These are phyloP conservation scores for Somion occarium DNA, from an alignment of 1,284 basidiomycete species.

Conservation along the genomic window DNA sequence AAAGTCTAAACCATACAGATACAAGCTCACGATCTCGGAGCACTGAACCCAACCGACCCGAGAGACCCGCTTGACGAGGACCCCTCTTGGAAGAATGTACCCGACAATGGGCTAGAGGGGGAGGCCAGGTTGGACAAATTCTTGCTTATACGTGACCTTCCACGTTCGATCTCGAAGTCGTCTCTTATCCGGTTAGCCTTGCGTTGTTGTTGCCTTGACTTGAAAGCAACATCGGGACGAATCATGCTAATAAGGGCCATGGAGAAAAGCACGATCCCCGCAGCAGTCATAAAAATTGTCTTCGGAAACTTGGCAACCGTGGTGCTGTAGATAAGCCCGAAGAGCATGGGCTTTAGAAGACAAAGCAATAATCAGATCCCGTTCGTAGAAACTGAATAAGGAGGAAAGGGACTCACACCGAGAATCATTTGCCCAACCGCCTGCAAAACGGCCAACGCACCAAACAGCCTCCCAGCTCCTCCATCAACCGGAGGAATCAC, in stretches of 20 bases:
- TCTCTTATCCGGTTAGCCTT: background rate
- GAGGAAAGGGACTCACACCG: slow-evolving; percentile 42
- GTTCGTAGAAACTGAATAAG: slow-evolving; percentile 6
- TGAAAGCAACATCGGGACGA: slow-evolving; percentile 32
- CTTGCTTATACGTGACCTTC: slow-evolving; percentile 32
- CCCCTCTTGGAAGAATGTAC: background rate
- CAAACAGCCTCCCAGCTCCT: slow-evolving; percentile 55
- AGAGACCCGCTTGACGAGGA: background rate
- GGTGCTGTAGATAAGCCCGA: slow-evolving; percentile 11
- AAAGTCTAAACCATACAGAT: no score
- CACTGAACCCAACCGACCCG: background rate
- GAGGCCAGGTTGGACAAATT: slow-evolving; percentile 11
- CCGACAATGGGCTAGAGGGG: background rate
- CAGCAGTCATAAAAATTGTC: slow-evolving; percentile 60
- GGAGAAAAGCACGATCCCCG: slow-evolving; percentile 41
- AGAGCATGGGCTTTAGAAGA: slow-evolving; percentile 49
- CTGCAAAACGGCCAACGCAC: slow-evolving; percentile 63
- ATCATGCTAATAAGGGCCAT: slow-evolving; percentile 47
- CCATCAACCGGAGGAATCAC: slow-evolving; percentile 13
- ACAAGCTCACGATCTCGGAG: background rate
- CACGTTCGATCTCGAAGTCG: slow-evolving; percentile 27
- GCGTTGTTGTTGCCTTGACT: slow-evolving; percentile 8
- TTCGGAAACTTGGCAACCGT: slow-evolving; percentile 65
- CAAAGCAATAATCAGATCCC: slow-evolving; percentile 27
- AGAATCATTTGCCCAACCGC: slow-evolving; percentile 64